phyloP scores from a whole-genome alignment of 2,329 filamentous ascomycete genomes.

The Pestalotiopsis sp. region DNA sequence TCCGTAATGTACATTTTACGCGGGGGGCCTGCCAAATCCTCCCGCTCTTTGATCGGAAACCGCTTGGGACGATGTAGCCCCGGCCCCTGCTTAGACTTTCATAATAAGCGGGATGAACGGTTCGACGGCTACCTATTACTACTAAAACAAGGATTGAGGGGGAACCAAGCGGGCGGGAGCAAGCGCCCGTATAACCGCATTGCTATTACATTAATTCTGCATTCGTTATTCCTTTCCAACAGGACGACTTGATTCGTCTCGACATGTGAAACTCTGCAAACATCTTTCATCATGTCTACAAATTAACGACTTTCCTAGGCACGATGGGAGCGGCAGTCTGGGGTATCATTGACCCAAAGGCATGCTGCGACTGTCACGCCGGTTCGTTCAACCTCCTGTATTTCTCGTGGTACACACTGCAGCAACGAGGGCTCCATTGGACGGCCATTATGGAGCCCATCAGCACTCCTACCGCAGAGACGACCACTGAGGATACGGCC shows the following conservation, averaged over 20 bases:
- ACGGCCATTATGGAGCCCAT: conserved; percentile 11
- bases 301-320: neutral
- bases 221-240: neutral
- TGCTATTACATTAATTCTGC: neutral
- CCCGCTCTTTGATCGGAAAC: conserved; percentile 3
- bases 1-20: neutral
- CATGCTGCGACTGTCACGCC: neutral
- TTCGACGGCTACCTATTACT: neutral
- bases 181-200: conserved; percentile 14
- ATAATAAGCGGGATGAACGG: conserved; percentile 7
- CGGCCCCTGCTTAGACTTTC: conserved; percentile 12
- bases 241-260: neutral
- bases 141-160: neutral
- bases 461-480: conserved; percentile 3
- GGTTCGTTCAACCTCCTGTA: conserved; percentile 10
- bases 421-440: conserved; percentile 13
- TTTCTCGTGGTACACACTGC: conserved; percentile 3
- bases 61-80: neutral
- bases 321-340: neutral
- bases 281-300: neutral
- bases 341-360: neutral
- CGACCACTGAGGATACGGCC: conserved; percentile 14
- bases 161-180: conserved; percentile 7
- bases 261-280: neutral
- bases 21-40: conserved; percentile 1